Evolutionary conservation across 129 eudicot genomes (phyloP), one percentile per base, ranked within the genome.

Genomic region (Flaveria brownii): DNA sequence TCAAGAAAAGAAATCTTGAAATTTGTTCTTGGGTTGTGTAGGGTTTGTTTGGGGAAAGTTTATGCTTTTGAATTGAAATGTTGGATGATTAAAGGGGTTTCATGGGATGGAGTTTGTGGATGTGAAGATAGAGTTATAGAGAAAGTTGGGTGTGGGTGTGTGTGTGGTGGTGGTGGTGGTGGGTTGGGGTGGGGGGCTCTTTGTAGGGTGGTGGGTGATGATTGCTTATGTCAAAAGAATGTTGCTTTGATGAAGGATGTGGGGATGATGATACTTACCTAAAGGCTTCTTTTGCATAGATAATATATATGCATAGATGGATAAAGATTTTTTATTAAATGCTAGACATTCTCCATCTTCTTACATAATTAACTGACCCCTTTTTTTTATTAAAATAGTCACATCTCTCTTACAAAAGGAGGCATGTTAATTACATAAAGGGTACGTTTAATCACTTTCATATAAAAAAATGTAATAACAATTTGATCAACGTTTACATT

Each of bases 181-280:
- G 79, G 71, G 66, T 30, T n/a, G 16, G 52, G 23, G 13, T 7
- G 47, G 50, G 63, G 68, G 49, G 49, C 3, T 13, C 17, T 13
- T 18, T 2, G 62, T 56, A 56, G 62, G 20, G 62, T 66, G 81
- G 80, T 75, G 73, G 46, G 71, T 55, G 42, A 71, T 71, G 73
- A 67, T 60, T 78, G 66, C 51, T 70, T 68, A 39, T 57, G 45
- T 52, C 52, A 57, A 83, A 81, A 73, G 59, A 18, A 49, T 70
- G 59, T 39, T 78, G 87, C 72, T 75, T 81, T 50, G 68, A 77
- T 42, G 56, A 73, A 79, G 83, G 73, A 49, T 71, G 79, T 62
- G 60, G 59, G 77, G 72, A 81, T 81, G 81, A 85, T 78, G 77
- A 63, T 75, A 75, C 72, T 60, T 78, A 68, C 78, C 74, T 51